Evolutionary conservation across 2,329 filamentous ascomycete genomes (phyloP), one percentile per base, ranked within the genome.

Genomic region (Neopestalotiopsis rosae): DNA sequence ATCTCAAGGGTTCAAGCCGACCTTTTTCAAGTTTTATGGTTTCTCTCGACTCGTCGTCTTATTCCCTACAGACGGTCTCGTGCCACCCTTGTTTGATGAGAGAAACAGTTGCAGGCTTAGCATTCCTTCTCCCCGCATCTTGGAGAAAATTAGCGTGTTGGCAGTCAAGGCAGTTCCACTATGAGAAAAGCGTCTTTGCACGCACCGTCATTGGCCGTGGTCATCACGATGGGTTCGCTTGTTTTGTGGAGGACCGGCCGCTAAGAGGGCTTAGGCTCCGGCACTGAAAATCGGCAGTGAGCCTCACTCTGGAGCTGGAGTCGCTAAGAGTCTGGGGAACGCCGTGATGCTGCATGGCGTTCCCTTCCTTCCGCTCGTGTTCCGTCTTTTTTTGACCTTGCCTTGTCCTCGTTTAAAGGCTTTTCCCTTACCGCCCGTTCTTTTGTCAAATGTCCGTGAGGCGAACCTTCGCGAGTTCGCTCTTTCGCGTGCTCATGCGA

Each of bases 231-330:
- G 45, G 45, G n/a, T 52, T 52, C 9, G 45, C 45, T 52, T 20
- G 20, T 52, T 52, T 52, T 52, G 45, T 52, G 45, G 45, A 52
- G 45, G 45, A 52, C 45, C 45, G 45, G 45, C 45, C 45, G 45
- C 45, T 52, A 52, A 24, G 45, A 52, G 45, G 45, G 45, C 45
- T 52, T 52, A 52, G 45, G 17, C 45, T 20, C 45, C 45, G 45
- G 45, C 45, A 52, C 20, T 52, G 45, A 24, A 10, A 52, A 52
- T 52, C 45, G 45, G 45, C 45, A 52, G 45, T 52, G 45, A 38
- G 45, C 45, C 45, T 52, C 45, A 52, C 45, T 52, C 20, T 38
- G 24, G 24, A 28, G 24, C 24, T 28, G 24, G 24, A 28, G 24
- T 49, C n/a, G 42, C 42, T 49, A n/a, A 28, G 14, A 49, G 42